Evolutionary conservation across 768 basidiomycete genomes (phyloP).

Genomic region (Pisolithus tinctorius): DNA sequence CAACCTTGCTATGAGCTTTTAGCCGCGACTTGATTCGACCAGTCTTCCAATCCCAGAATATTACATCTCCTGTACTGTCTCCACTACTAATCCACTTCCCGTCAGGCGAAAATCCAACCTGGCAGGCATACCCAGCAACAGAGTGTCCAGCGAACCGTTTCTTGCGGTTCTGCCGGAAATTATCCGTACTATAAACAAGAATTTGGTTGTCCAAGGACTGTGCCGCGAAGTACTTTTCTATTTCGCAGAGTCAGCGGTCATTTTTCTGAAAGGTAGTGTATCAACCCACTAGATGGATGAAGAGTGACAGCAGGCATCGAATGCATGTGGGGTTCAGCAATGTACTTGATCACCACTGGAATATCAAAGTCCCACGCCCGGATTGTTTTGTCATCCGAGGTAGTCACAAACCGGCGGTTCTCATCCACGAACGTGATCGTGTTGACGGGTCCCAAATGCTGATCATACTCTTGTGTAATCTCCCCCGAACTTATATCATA

Average conservation of each 20-base stretch:
- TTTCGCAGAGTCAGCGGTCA: conserved; percentile 11
- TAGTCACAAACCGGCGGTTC: conserved; percentile 94
- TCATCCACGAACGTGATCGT: conserved; percentile 99
- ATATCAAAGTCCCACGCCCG: conserved; percentile 99
- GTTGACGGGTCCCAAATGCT: conserved; percentile 96
- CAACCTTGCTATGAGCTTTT: conserved; percentile 90
- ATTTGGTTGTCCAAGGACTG: conserved; percentile 99
- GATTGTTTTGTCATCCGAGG: conserved; percentile 98
- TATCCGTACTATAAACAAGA: conserved; percentile 93
- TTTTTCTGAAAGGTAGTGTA: conserved; percentile 5
- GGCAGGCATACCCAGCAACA: conserved; percentile 94
- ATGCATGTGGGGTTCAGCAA: conserved; percentile 99
- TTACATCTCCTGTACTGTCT: conserved; percentile 89
- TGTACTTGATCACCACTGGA: conserved; percentile 98
- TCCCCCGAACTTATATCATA: conserved; percentile 95
- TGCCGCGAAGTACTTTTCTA: conserved; percentile 94
- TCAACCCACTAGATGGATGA: conserved; percentile 83
- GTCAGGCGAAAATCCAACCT: conserved; percentile 96
- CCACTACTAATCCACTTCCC: conserved; percentile 98
- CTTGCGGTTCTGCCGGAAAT: conserved; percentile 97
- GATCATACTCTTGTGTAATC: conserved; percentile 97
- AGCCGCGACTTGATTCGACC: conserved; percentile 88
- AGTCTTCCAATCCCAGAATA: conserved; percentile 99
- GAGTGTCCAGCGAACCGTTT: conserved; percentile 98
- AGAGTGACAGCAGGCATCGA: conserved; percentile 98